phyloP scores from a whole-genome alignment of 495 filamentous ascomycete species.

The Massariosphaeria phaeospora region DNA sequence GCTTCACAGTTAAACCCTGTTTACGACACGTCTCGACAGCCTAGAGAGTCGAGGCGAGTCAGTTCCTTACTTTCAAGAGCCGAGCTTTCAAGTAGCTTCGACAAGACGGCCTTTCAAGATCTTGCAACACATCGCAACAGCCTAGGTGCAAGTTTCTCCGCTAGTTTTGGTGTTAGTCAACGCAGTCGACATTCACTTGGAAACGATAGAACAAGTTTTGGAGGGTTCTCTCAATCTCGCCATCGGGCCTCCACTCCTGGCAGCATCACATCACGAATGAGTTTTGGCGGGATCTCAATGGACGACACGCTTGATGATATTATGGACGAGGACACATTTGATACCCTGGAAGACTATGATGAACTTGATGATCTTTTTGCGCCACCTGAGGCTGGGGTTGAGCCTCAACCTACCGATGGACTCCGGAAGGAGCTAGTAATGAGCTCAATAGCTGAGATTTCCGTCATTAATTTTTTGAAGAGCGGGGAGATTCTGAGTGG shows the following conservation, averaged over 20 bases:
- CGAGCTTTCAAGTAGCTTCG: slow-evolving; percentile 73
- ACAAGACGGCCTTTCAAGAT: slow-evolving; percentile 68
- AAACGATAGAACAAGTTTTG: slow-evolving; percentile 46
- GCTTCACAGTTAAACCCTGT: slow-evolving; percentile 74
- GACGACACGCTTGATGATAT: slow-evolving; percentile 33
- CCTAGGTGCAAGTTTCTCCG: slow-evolving; percentile 40
- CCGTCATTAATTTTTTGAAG: slow-evolving; percentile 12
- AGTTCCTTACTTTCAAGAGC: slow-evolving; percentile 90
- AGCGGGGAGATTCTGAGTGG: background rate
- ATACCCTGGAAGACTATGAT: slow-evolving; percentile 32
- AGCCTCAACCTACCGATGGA: slow-evolving; percentile 27
- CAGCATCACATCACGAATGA: slow-evolving; percentile 34
- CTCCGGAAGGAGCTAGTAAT: slow-evolving; percentile 33
- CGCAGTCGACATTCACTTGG: slow-evolving; percentile 70
- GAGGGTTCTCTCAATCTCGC: slow-evolving; percentile 28
- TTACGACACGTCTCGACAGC: slow-evolving; percentile 60
- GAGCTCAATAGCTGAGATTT: slow-evolving; percentile 24
- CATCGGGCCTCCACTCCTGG: slow-evolving; percentile 38
- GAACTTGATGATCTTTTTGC: slow-evolving; percentile 31
- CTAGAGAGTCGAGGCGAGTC: slow-evolving; percentile 76
- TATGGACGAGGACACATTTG: slow-evolving; percentile 33
- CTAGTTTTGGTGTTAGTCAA: slow-evolving; percentile 41
- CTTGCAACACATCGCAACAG: slow-evolving; percentile 50
- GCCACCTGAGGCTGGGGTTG: slow-evolving; percentile 9
- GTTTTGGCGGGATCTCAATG: slow-evolving; percentile 28